Base-by-base conservation (phyloP, 331 rosid genomes). In the Malus hybrid region DNA sequence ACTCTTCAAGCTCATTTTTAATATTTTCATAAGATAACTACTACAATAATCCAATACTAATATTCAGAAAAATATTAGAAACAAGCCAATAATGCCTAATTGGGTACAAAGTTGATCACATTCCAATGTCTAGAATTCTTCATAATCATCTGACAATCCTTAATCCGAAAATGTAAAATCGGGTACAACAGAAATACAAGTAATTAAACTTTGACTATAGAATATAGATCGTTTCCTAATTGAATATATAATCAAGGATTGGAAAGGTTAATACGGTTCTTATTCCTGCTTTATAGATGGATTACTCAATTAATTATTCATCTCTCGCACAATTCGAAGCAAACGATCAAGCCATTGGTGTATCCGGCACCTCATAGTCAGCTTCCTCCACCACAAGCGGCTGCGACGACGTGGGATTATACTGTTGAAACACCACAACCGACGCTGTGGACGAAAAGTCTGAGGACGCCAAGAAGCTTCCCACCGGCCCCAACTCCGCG, bases 401-500 rank as follows among this genome's bases (percentile, higher is more conserved):
- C 12, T 84, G 84, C 39, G 79, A 39, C 8, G 75, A 48, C 1
- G 80, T 10, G 3, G 90, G 73, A 67, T 86, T 72, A 42, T 87
- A 87, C 11, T 92, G 89, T 46, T 92, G 96, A 82, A 92, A 29
- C 20, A 92, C 97, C 66, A 88, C 44, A 29, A 90, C 84, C 4
- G 97, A 92, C 1, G 91, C 62, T 0, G 85, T 77, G 24, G 79
- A 74, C 0, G 96, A 90, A 73, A 87, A 92, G 2, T 72, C 88
- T 4, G 91, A 85, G 5, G 86, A 69, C 5, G 90, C 90, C 72
- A 92, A 18, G 65, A 74, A 85, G 67, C 88, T 87, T 27, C 97
- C 97, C 12, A 92, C 73, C 1, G 93, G 92, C 46, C 96, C 97
- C 56, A 92, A 83, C 77, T 92, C 96, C 15, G 85, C 80, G 20